Evolutionary conservation across 108 stramenopile genomes (phyloP).

Genomic region (Tribonema minus): DNA sequence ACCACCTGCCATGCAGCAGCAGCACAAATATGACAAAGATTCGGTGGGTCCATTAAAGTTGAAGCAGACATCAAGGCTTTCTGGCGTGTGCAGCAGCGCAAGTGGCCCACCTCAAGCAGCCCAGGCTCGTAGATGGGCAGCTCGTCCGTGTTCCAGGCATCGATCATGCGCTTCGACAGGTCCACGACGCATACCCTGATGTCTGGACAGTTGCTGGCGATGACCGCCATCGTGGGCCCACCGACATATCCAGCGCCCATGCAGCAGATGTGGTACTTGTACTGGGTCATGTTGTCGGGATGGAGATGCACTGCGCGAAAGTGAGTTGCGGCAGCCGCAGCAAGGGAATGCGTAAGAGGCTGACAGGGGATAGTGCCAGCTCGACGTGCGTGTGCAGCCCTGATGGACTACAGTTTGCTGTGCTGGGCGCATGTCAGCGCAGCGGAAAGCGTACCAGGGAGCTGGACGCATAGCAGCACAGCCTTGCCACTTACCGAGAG

Average conservation of each 20-base stretch:
- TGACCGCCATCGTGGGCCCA: conserved; percentile 99
- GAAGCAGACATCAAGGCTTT: neutral
- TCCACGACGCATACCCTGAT: conserved; percentile 95
- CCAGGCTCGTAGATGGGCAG: conserved; percentile 99
- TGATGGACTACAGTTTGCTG: too few species aligned
- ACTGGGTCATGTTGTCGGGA: conserved; percentile 66
- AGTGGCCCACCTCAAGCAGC: conserved; percentile 64
- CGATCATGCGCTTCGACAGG: conserved; percentile 82
- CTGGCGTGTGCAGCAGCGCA: neutral
- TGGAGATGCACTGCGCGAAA: neutral
- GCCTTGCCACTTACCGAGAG: too few species aligned
- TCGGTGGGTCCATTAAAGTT: too few species aligned
- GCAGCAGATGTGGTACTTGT: conserved; percentile 86
- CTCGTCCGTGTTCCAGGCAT: conserved; percentile 87
- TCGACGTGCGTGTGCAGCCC: too few species aligned
- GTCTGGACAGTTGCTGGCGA: conserved; percentile 89
- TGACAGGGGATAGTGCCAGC: too few species aligned
- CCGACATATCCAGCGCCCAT: conserved; percentile 99
- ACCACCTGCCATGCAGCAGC: neutral
- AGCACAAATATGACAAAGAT: too few species aligned
- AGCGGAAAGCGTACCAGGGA: too few species aligned
- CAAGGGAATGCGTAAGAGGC: too few species aligned
- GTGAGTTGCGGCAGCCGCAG: neutral
- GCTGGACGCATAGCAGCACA: too few species aligned
- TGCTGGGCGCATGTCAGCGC: too few species aligned